A percentile compares a stretch with the other conserved stretches of the same genome.
Conservation (phyloP, 2,329 filamentous ascomycete species). For the Phyllosticta paracitricarpa region DNA sequence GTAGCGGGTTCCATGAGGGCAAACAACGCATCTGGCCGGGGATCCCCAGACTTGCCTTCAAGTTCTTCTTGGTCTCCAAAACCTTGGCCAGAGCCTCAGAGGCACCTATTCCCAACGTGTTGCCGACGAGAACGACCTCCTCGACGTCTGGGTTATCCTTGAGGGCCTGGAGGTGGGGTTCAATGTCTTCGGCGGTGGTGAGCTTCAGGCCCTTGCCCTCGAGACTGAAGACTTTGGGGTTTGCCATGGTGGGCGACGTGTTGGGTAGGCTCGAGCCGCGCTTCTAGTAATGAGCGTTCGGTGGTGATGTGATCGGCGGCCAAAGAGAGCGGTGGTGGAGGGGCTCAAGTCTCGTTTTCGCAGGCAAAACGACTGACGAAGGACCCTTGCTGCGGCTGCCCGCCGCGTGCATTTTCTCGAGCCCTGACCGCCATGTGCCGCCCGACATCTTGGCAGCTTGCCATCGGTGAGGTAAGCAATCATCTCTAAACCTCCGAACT, state of each 20-base stretch:
- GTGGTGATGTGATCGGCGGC: neutral
- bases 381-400: constrained; percentile 1
- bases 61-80: constrained; percentile 70
- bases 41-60: constrained; percentile 49
- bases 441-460: neutral
- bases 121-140: constrained; percentile 78
- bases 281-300: constrained; percentile 2
- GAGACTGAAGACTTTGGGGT: constrained; percentile 68
- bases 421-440: constrained; percentile 3
- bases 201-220: constrained; percentile 90
- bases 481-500: neutral
- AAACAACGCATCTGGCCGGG: neutral
- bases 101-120: constrained; percentile 84
- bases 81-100: constrained; percentile 77
- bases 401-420: neutral
- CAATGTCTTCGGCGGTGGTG: constrained; percentile 76
- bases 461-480: constrained; percentile 7
- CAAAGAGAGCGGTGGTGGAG: constrained; percentile 6
- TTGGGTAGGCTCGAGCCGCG: neutral
- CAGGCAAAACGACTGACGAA: neutral
- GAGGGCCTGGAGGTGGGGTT: constrained; percentile 70
- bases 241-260: constrained; percentile 37
- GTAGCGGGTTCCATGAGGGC: neutral
- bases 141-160: constrained; percentile 63
- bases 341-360: constrained; percentile 9